Conservation (phyloP, 2,329 filamentous ascomycete genomes). For the Geosmithia flava region DNA sequence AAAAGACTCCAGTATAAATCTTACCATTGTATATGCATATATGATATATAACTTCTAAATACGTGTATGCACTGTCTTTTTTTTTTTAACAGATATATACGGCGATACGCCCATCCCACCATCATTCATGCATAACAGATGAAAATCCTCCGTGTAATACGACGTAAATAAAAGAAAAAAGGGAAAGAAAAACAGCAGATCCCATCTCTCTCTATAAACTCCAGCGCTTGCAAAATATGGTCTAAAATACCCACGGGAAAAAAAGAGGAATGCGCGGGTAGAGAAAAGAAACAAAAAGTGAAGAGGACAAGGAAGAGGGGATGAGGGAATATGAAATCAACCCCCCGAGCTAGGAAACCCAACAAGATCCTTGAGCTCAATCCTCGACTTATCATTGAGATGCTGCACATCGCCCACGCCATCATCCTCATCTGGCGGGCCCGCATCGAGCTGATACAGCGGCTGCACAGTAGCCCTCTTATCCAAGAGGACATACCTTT, state of each 20-base stretch:
- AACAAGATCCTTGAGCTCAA: slow-evolving; percentile 23
- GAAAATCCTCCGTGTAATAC: background rate
- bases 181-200: background rate
- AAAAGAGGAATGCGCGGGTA: background rate
- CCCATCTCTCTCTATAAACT: background rate
- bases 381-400: slow-evolving; percentile 22
- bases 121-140: no score
- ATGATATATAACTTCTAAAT: no score
- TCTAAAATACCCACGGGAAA: background rate
- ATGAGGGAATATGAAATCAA: background rate
- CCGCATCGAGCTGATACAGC: slow-evolving; percentile 27
- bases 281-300: background rate
- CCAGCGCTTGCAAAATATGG: background rate
- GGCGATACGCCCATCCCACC: no score
- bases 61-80: no score
- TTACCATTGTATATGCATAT: no score
- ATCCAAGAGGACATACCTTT: slow-evolving; percentile 40
- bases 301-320: background rate
- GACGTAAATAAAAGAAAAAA: background rate
- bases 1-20: no score
- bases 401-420: slow-evolving; percentile 19
- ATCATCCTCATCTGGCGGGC: background rate
- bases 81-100: no score
- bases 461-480: slow-evolving; percentile 27
- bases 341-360: slow-evolving; percentile 9